Evolutionary conservation across 495 filamentous ascomycete genomes (phyloP), one percentile per base, ranked within the genome.

Genomic region (Xylaria venustula): DNA sequence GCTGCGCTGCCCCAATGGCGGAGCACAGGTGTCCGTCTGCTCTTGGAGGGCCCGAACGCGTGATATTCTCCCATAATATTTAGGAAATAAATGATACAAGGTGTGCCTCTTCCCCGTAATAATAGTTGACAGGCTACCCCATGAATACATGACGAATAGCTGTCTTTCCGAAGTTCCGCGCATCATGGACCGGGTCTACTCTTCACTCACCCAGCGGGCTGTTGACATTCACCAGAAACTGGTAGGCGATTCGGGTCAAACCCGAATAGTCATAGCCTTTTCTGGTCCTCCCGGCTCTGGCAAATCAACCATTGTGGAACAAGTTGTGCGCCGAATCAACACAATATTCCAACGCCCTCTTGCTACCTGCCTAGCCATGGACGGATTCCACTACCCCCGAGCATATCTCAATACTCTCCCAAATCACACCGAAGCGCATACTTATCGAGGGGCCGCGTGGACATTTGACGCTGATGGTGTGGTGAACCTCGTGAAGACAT

Each of bases 281-380:
- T 72, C 76, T 3, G 76, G 77, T 2, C 58, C 75, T 7, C 75
- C 77, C 0, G 78, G 78, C 1, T 75, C 75, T 0, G 78, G 78
- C 2, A 81, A 80, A 61, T 77, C 77, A 15, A 81, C 78, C 12
- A 76, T 71, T 3, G 74, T 74, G 3, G 50, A 64, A 12, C 69
- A 65, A 1, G 64, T 77, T 6, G 68, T 70, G 5, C 61, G 63
- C 17, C 67, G 67, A 0, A 51, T 81, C 12, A 79, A 77, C 49
- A 14, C 54, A 17, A 42, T 42, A 23, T 34, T 55, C 42, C 46
- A 52, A 28, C 47, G 36, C 17, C 53, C 66, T 6, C 42, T 54
- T 1, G 68, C 75, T 3, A 67, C 68, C 0, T 61, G 73, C 0
- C 54, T 79, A 8, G 72, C 77, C 7, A 87, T 40, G 51, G 51